A percentile compares a stretch with the other conserved stretches of the same genome.
Conservation (phyloP, 345 rosid genomes). For the Citrus maxima region DNA sequence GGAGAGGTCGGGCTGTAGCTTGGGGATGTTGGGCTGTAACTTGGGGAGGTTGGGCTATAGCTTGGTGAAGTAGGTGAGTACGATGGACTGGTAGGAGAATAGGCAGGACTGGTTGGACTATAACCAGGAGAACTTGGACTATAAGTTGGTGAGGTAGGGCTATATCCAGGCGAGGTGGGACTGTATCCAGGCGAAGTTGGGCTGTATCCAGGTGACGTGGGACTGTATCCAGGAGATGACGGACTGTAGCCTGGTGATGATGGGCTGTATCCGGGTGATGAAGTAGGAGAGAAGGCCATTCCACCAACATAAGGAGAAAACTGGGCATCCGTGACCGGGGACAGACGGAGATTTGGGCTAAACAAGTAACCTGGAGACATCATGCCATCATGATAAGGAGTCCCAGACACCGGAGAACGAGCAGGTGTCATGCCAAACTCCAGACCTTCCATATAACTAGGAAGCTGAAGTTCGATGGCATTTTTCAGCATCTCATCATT, state of each 20-base stretch:
- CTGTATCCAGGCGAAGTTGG: slow-evolving; percentile 86
- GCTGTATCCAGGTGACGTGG: slow-evolving; percentile 77
- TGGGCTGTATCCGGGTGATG: slow-evolving; percentile 83
- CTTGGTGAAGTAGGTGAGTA: slow-evolving; percentile 67
- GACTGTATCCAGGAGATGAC: slow-evolving; percentile 60
- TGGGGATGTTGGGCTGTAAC: slow-evolving; percentile 85
- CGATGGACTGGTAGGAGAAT: slow-evolving; percentile 80
- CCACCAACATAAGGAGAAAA: slow-evolving; percentile 88
- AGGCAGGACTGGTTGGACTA: slow-evolving; percentile 87
- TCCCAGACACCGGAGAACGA: slow-evolving; percentile 80
- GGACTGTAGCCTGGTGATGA: slow-evolving; percentile 82
- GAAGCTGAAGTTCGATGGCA: slow-evolving; percentile 96
- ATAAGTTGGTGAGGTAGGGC: slow-evolving; percentile 89
- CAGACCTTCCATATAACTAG: slow-evolving; percentile 90
- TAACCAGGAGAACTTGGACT: slow-evolving; percentile 90
- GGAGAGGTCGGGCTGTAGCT: slow-evolving; percentile 87
- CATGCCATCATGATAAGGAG: slow-evolving; percentile 96
- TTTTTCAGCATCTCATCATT: slow-evolving; percentile 97
- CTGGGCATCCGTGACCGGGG: slow-evolving; percentile 79
- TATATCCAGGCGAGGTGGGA: slow-evolving; percentile 81
- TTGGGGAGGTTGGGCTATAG: slow-evolving; percentile 68
- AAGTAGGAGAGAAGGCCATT: slow-evolving; percentile 82
- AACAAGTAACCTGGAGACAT: slow-evolving; percentile 87
- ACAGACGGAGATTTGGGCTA: slow-evolving; percentile 77
- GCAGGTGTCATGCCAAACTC: slow-evolving; percentile 93